Base-by-base conservation (phyloP, 2,329 filamentous ascomycete species). In the Polychaeton citri region DNA sequence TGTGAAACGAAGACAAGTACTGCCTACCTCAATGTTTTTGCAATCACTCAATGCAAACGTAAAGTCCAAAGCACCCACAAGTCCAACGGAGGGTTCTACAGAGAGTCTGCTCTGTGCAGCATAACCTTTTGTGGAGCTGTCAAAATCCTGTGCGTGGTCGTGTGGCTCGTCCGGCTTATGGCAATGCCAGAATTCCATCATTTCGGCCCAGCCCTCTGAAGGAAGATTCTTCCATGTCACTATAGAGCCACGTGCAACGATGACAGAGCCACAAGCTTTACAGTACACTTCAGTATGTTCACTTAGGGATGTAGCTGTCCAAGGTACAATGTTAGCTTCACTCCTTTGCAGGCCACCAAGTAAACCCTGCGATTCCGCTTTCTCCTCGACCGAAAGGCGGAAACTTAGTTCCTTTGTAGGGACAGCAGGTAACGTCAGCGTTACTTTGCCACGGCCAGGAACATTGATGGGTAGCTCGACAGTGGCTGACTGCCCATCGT, bases 111-210 rank as follows among this genome's bases (percentile, higher is more conserved):
- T 86, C 31, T 77, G 78, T 19, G 86, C 83, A n/a, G 84, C 82
- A 53, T 94, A 95, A 1, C 83, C 87, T 50, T 84, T 81, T 8
- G 21, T 52, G 44, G 26, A 42, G 15, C 12, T 10, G 24, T 5
- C 24, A 28, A 15, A 15, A 10, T 12, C 24, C 24, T 54, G 43
- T 5, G 50, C 50, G 34, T 66, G 60, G 18, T 66, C 57, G 42
- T 75, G 65, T 37, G 76, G 66, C 41, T 77, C 69, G 26, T 66
- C 59, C 2, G 92, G 90, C 59, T 96, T 96, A 59, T 98, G 90
- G 52, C 90, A 98, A 59, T 98, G 92, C 90, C 90, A 98, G 48
- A 98, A 93, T 58, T 98, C 92, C 90, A 98, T 98, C 87, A 98
- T 93, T 62, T 98, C 90, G 0, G 90, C 92, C 90, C 90, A 98